Evolutionary conservation across 169 alveolate species (phyloP).

Genomic region (Cystoisospora suis): DNA sequence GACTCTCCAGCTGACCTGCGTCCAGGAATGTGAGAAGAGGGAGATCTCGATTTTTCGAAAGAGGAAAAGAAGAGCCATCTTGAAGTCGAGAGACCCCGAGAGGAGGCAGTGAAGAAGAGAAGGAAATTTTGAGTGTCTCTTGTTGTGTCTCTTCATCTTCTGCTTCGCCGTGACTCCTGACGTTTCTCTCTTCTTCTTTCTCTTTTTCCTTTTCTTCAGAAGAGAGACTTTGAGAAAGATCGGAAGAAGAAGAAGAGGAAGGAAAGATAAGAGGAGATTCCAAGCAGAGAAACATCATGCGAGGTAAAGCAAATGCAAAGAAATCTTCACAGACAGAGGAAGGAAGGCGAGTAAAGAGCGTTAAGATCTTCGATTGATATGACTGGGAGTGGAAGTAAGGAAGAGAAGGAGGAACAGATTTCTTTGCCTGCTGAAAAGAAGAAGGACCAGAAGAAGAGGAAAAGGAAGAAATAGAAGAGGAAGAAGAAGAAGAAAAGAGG

Average conservation of each 20-base stretch:
- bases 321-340: neutral
- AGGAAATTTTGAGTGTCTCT: no score
- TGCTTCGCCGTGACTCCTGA: no score
- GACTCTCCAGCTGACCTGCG: neutral
- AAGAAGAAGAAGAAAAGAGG: neutral
- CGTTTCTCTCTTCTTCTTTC: no score
- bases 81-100: neutral
- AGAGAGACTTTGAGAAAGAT: neutral
- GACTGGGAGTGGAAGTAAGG: neutral
- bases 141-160: no score
- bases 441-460: neutral
- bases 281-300: conserved; percentile 1
- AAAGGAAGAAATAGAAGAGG: neutral
- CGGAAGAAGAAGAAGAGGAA: neutral
- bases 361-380: neutral
- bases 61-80: neutral
- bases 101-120: neutral
- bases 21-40: conserved; percentile 6
- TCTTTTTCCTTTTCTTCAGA: no score
- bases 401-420: neutral
- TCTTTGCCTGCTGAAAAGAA: neutral
- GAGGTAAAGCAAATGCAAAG: neutral
- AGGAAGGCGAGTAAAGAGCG: neutral
- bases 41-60: neutral
- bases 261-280: conserved; percentile 28